Conservation (phyloP, 257 asterid species). For the Penstemon newberryi region DNA sequence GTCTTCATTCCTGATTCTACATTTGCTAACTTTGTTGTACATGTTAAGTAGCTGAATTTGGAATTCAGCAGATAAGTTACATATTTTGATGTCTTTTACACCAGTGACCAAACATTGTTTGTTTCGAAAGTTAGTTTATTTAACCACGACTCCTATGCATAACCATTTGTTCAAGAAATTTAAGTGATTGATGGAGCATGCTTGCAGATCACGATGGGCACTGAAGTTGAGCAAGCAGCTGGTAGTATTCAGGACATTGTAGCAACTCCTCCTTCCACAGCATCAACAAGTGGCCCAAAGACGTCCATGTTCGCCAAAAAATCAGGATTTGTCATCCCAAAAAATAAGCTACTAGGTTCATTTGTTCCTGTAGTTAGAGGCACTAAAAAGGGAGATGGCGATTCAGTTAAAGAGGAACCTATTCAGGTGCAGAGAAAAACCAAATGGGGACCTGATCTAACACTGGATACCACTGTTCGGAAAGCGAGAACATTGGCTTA, state of each 20-base stretch:
- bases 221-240: conserved; percentile 57
- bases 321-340: conserved; percentile 86
- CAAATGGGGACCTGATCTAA: conserved; percentile 90
- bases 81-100: no score
- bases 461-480: conserved; percentile 65
- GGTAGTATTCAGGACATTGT: conserved; percentile 40
- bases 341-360: conserved; percentile 84
- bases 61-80: no score
- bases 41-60: no score
- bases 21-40: no score
- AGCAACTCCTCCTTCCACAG: conserved; percentile 42
- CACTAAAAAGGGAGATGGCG: conserved; percentile 57
- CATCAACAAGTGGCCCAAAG: conserved; percentile 60
- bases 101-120: no score
- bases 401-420: conserved; percentile 51
- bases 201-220: conserved; percentile 51
- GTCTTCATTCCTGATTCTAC: no score
- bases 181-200: neutral
- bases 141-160: no score
- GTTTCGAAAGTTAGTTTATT: no score
- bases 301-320: conserved; percentile 61
- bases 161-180: no score
- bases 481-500: conserved; percentile 82
- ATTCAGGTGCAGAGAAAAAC: conserved; percentile 67
- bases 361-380: conserved; percentile 69